These are phyloP conservation scores for Protomyces macrosporus DNA, from an alignment of 1,139 yeast species.

Conservation along the genomic window DNA sequence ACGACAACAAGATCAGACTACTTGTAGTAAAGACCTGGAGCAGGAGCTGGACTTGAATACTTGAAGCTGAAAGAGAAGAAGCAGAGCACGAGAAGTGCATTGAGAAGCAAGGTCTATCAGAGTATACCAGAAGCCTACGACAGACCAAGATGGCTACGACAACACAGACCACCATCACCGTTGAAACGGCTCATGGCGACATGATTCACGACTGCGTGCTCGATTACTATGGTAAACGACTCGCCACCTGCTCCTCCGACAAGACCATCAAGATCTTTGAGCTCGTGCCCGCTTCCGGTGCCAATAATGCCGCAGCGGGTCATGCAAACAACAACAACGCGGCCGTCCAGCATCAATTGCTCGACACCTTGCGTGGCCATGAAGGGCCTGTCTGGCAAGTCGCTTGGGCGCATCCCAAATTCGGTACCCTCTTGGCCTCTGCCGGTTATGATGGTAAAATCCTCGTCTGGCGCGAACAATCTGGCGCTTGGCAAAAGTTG, in stretches of 20 bases:
- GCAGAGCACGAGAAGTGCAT: no score
- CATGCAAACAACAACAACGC: background rate
- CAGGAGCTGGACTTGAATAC: no score
- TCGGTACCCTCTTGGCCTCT: conserved; percentile 89
- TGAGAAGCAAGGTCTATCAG: no score
- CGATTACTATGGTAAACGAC: conserved; percentile 90
- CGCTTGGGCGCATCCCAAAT: conserved; percentile 98
- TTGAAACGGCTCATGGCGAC: conserved; percentile 18
- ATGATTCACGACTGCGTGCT: conserved; percentile 81
- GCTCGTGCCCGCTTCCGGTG: conserved; percentile 49
- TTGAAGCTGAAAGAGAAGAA: no score
- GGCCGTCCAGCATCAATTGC: conserved; percentile 6
- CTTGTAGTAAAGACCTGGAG: no score
- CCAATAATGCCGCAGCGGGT: background rate
- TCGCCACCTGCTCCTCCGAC: conserved; percentile 94
- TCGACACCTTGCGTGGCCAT: conserved; percentile 44
- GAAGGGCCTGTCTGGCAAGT: conserved; percentile 99
- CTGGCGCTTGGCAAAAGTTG: conserved; percentile 72
- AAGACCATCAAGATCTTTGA: conserved; percentile 90
- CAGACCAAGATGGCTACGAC: background rate
- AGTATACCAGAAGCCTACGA: no score
- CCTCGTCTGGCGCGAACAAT: conserved; percentile 91
- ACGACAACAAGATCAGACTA: no score
- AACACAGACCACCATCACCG: conserved; percentile 6
- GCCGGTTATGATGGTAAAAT: conserved; percentile 95